These are phyloP conservation scores for Suaeda aralocaspica DNA, from an alignment of 148 eudicot genomes.

Conservation along the genomic window DNA sequence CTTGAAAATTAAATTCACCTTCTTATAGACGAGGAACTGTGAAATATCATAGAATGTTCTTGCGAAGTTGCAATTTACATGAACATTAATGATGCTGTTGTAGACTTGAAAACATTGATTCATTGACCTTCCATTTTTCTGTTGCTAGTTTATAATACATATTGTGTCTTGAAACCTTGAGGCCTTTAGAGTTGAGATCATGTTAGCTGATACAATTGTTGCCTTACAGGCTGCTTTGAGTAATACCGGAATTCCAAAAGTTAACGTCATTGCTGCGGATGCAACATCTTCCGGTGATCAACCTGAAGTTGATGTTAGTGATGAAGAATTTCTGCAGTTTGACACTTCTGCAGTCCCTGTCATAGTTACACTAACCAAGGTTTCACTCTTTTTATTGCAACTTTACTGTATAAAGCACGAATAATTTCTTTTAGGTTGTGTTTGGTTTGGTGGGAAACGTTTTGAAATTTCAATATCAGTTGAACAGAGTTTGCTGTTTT, in stretches of 20 bases:
- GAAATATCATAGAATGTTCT: not conserved
- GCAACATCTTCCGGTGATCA: slow-evolving; percentile 50
- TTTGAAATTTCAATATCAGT: not conserved
- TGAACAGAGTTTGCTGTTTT: too few relatives aligned
- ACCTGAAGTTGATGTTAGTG: slow-evolving; percentile 89
- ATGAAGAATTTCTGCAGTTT: slow-evolving; percentile 82
- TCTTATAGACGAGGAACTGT: too few relatives aligned
- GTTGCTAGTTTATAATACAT: not conserved
- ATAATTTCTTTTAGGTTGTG: not conserved
- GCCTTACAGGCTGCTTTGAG: slow-evolving; percentile 75
- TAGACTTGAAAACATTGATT: too few relatives aligned
- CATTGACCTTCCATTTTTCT: not conserved
- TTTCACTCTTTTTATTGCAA: slow-evolving; percentile 5
- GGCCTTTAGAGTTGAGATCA: not conserved
- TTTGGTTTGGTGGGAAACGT: not conserved
- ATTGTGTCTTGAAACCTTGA: not conserved
- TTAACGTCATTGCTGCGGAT: slow-evolving; percentile 53
- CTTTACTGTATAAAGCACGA: not conserved
- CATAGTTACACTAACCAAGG: slow-evolving; percentile 85
- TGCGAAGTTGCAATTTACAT: not conserved
- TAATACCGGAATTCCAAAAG: slow-evolving; percentile 81
- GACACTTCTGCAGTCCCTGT: slow-evolving; percentile 85
- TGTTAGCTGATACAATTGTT: not conserved
- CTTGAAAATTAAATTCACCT: not conserved
- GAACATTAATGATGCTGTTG: not conserved